Evolutionary conservation across 2,329 filamentous ascomycete species (phyloP).

Genomic region (Pseudogymnoascus sp.): DNA sequence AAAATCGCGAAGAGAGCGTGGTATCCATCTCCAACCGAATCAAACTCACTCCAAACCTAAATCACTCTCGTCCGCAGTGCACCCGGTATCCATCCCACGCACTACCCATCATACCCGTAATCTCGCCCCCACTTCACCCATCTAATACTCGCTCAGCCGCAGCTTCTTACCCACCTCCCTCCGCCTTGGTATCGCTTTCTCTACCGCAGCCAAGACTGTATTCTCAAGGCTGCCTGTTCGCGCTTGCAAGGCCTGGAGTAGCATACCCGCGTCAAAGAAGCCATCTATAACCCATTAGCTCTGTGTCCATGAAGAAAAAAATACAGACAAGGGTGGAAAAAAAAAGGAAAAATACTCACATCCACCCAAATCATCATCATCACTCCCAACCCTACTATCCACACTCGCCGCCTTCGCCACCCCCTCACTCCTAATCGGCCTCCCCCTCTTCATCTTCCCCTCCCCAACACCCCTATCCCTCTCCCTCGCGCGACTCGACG

Average conservation of each 20-base stretch:
- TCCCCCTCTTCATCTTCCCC: conserved; percentile 60
- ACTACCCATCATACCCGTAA: neutral
- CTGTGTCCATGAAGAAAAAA: conserved; percentile 16
- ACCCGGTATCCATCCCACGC: neutral
- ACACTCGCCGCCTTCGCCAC: conserved; percentile 30
- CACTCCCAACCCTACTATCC: conserved; percentile 64
- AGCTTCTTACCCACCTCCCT: conserved; percentile 69
- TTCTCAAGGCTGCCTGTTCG: conserved; percentile 46
- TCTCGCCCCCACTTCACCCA: neutral
- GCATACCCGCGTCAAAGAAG: conserved; percentile 95
- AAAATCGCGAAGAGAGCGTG: neutral
- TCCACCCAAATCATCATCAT: conserved; percentile 83
- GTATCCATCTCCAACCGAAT: neutral
- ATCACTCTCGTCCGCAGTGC: neutral
- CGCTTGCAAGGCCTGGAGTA: conserved; percentile 76
- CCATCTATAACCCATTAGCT: conserved; percentile 54
- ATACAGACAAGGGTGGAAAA: neutral
- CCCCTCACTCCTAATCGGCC: conserved; percentile 55
- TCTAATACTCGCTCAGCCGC: conserved; percentile 57
- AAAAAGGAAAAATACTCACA: conserved; percentile 54
- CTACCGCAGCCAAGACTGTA: conserved; percentile 17
- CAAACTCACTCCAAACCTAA: too few relatives aligned
- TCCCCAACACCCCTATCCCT: conserved; percentile 15
- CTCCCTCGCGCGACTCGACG: conserved; percentile 50
- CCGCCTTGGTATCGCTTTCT: conserved; percentile 45